Percentiles rank a stretch among this genome's conserved stretches.
These are phyloP conservation scores for Apiospora hydei DNA, from an alignment of 2,329 filamentous ascomycete species.

Conservation along the genomic window DNA sequence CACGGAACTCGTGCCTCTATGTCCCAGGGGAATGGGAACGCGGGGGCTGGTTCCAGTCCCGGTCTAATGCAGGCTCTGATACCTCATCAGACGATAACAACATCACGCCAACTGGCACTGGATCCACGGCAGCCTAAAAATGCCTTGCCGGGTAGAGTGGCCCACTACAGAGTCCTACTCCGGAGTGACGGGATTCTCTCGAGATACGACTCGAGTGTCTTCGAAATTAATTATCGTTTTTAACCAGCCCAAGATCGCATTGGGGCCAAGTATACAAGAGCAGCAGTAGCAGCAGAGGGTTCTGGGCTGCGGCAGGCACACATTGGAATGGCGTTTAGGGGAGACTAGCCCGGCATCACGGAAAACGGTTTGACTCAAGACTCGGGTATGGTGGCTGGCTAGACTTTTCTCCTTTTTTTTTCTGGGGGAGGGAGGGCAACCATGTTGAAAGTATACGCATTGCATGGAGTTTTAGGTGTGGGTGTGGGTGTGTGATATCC, in stretches of 20 bases:
- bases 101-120: not conserved
- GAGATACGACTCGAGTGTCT: not conserved
- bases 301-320: not conserved
- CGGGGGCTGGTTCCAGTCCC: conserved; percentile 80
- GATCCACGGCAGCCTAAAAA: not conserved
- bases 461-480: conserved; percentile 34
- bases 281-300: not conserved
- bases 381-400: not conserved
- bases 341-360: conserved; percentile 8
- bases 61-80: not conserved
- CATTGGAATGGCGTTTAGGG: not conserved
- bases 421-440: conserved; percentile 11
- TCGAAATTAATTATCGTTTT: not conserved
- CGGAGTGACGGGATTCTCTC: not conserved
- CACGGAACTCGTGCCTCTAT: conserved; percentile 71
- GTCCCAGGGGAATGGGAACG: conserved; percentile 77
- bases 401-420: not conserved
- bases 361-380: not conserved
- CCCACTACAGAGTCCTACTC: not conserved
- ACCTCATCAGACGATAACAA: not conserved
- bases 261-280: not conserved
- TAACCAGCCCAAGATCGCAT: not conserved
- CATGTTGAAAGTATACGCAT: conserved; percentile 37
- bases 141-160: not conserved
- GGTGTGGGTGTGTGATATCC: conserved; percentile 22